Percentiles rank a stretch among this genome's conserved stretches.
Evolutionary conservation across 345 rosid genomes (phyloP).

Genomic region (Eucalyptus lansdowneana): DNA sequence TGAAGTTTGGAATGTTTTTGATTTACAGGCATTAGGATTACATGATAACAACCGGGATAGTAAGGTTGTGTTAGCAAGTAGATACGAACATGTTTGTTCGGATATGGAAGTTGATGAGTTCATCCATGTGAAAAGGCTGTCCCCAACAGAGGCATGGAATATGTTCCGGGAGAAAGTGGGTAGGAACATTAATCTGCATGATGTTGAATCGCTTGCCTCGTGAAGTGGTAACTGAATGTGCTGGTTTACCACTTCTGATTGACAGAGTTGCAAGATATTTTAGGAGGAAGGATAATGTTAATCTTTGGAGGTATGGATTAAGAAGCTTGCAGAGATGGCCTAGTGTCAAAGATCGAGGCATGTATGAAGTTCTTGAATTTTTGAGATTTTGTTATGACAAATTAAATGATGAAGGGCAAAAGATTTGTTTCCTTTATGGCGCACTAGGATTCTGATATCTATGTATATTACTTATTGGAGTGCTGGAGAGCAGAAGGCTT

Average conservation of each 20-base stretch:
- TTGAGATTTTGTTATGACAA: slow-evolving; percentile 2
- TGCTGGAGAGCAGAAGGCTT: slow-evolving; percentile 13
- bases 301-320: slow-evolving; percentile 9
- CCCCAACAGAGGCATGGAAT: background rate
- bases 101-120: slow-evolving; percentile 8
- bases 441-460: slow-evolving; percentile 3
- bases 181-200: background rate
- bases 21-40: slow-evolving; percentile 7
- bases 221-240: background rate
- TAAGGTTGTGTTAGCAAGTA: slow-evolving; percentile 20
- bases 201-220: background rate
- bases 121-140: background rate
- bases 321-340: slow-evolving; percentile 3
- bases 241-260: slow-evolving; percentile 8
- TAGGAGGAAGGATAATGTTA: background rate
- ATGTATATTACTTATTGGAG: slow-evolving; percentile 6
- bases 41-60: background rate
- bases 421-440: slow-evolving; percentile 9
- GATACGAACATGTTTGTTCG: background rate
- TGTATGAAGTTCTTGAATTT: slow-evolving; percentile 7
- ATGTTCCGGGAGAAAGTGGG: slow-evolving; percentile 4
- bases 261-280: slow-evolving; percentile 13
- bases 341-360: background rate
- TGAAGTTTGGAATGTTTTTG: slow-evolving; percentile 6
- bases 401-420: background rate